Conservation (phyloP, 352 stramenopile species). For the Phytophthora parvispora region DNA sequence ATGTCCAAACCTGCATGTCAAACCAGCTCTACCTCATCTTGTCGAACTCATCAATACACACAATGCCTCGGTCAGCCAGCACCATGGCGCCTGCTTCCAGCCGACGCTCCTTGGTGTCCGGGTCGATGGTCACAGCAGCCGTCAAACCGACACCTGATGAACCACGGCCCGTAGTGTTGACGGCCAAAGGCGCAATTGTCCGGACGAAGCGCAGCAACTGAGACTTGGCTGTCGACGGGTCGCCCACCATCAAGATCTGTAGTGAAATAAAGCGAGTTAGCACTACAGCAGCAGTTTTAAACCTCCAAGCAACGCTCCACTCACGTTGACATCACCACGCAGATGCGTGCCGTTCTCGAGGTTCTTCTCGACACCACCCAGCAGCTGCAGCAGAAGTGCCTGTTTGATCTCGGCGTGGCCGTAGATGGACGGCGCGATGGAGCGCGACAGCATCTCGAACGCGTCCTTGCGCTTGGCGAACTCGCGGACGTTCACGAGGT, state of each 20-base stretch:
- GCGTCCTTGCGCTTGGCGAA: constrained; percentile 93
- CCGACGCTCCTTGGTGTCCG: constrained; percentile 94
- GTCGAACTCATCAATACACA: constrained; percentile 99
- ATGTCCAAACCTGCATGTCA: not conserved
- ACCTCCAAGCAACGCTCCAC: constrained; percentile 1
- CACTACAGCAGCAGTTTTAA: not conserved
- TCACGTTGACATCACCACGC: constrained; percentile 99
- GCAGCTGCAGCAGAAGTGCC: constrained; percentile 83
- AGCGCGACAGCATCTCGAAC: constrained; percentile 95
- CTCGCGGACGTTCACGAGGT: constrained; percentile 95
- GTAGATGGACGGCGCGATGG: constrained; percentile 98
- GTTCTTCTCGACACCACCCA: constrained; percentile 97
- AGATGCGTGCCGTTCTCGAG: constrained; percentile 99
- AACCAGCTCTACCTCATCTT: constrained; percentile 94
- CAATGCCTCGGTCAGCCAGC: constrained; percentile 98
- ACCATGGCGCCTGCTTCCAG: constrained; percentile 99
- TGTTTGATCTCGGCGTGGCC: constrained; percentile 99
- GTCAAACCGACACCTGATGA: constrained; percentile 97
- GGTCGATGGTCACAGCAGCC: constrained; percentile 98
- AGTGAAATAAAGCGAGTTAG: constrained; percentile 4
- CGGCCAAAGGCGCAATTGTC: constrained; percentile 94
- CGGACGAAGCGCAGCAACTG: constrained; percentile 99
- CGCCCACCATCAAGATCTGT: constrained; percentile 96
- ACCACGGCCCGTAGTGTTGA: constrained; percentile 91
- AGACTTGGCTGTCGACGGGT: constrained; percentile 99